A percentile compares a stretch with the other conserved stretches of the same genome.
phyloP scores from a whole-genome alignment of 352 stramenopile species.

The Phytophthora rubi region DNA sequence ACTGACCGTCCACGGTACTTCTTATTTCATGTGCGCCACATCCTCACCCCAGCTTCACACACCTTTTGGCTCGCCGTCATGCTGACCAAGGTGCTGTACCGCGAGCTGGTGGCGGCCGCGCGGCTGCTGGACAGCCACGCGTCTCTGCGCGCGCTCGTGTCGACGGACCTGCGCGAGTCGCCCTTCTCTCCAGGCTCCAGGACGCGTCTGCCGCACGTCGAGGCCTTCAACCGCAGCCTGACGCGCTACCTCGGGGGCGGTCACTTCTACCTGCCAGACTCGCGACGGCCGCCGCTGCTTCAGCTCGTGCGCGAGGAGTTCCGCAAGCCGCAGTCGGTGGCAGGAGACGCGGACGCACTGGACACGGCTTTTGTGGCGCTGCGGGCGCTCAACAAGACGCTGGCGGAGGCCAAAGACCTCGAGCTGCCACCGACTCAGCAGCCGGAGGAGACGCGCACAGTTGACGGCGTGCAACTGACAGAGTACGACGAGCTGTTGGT shows the following conservation, averaged over 20 bases:
- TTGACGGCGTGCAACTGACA: conserved; percentile 46
- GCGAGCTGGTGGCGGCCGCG: conserved; percentile 64
- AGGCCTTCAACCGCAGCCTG: conserved; percentile 67
- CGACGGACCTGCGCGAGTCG: conserved; percentile 62
- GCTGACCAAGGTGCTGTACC: conserved; percentile 67
- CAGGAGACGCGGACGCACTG: conserved; percentile 29
- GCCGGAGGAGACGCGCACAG: conserved; percentile 10
- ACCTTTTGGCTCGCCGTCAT: conserved; percentile 26
- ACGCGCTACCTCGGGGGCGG: conserved; percentile 55
- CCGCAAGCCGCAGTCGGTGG: conserved; percentile 19
- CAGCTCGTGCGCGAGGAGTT: conserved; percentile 64
- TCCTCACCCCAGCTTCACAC: not conserved
- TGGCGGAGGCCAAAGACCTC: conserved; percentile 49
- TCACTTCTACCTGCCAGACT: conserved; percentile 75
- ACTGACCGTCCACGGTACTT: not conserved
- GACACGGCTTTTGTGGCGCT: conserved; percentile 77
- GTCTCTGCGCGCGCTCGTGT: conserved; percentile 67
- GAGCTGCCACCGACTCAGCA: conserved; percentile 31
- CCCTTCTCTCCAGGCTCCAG: conserved; percentile 35
- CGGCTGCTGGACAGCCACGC: conserved; percentile 64
- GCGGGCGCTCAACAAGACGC: conserved; percentile 61
- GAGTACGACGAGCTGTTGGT: conserved; percentile 38
- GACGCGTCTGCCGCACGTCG: conserved; percentile 55
- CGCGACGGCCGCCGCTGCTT: conserved; percentile 35
- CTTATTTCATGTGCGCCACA: not conserved